Percentiles rank a stretch among this genome's conserved stretches.
Conservation (phyloP, 176 grass and related monocot genomes). For the Elymus sibiricus region DNA sequence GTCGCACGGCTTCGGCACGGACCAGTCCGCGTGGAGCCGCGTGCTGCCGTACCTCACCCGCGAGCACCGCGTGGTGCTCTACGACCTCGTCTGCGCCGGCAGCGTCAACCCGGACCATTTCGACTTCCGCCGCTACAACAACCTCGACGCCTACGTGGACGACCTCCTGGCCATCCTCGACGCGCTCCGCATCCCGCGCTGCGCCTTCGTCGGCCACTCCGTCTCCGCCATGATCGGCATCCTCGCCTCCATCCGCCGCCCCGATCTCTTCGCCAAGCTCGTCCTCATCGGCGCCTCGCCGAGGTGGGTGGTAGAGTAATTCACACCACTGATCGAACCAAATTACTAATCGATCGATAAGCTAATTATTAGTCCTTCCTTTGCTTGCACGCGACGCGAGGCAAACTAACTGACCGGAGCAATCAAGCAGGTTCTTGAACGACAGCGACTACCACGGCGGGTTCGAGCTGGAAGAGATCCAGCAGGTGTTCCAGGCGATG, state of each 20-base stretch:
- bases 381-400: too few relatives aligned
- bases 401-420: neutral
- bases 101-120: slow-evolving; percentile 97
- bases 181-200: slow-evolving; percentile 60
- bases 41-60: slow-evolving; percentile 83
- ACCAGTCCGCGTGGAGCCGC: slow-evolving; percentile 94
- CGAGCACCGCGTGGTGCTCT: slow-evolving; percentile 85
- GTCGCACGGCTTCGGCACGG: slow-evolving; percentile 94
- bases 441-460: slow-evolving; percentile 86
- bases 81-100: slow-evolving; percentile 94
- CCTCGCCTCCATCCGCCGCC: slow-evolving; percentile 77
- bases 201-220: slow-evolving; percentile 92
- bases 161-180: slow-evolving; percentile 84
- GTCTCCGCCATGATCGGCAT: slow-evolving; percentile 99
- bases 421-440: slow-evolving; percentile 66
- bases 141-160: slow-evolving; percentile 87
- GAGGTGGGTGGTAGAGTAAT: slow-evolving; percentile 28
- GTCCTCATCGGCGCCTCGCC: slow-evolving; percentile 86
- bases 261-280: slow-evolving; percentile 88
- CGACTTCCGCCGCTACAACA: slow-evolving; percentile 85
- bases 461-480: slow-evolving; percentile 79
- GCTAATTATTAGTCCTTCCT: neutral
- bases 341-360: neutral
- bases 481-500: slow-evolving; percentile 86
- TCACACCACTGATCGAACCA: neutral